Evolutionary conservation across 768 basidiomycete genomes (phyloP), one percentile per base, ranked within the genome.

Genomic region (Lentinula edodes): DNA sequence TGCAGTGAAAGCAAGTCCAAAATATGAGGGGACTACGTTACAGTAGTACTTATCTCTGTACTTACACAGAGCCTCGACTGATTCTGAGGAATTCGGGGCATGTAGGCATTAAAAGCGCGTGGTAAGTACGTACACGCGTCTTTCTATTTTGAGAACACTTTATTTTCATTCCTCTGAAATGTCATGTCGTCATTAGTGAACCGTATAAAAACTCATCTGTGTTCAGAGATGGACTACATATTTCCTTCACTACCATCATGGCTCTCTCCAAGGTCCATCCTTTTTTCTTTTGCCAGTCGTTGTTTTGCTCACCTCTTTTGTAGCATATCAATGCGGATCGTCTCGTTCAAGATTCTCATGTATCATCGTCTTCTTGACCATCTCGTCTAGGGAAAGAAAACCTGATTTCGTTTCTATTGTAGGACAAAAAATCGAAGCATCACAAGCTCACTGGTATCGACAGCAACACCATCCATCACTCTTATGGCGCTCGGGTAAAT

Each of bases 281-380:
- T 39, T 16, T 36, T 8, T 10, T 34, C 58, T 41, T 38, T 41
- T 42, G 3, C 35, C 36, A 48, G 28, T 16, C 23, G 61, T 20
- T 55, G 28, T 13, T 35, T 62, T 58, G 38, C 50, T 56, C 13
- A 53, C 64, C 36, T 58, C 58, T 38, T 1, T 52, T 58, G 56
- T 64, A 89, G 87, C 87, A 86, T 65, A 75, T 93, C 67, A 83
- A 91, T 72, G 73, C 90, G 1, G 88, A 89, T 60, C 74, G 76
- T 54, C 80, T 93, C 70, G 75, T 93, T 45, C 78, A 78, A 65
- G 75, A 83, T 42, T 73, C 87, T 20, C 79, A 77, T 70, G 88
- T 84, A 69, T 59, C 69, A 66, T 58, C 61, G 54, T 34, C 32
- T 50, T 53, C 6, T 57, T 18, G 3, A 39, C 8, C 55, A 34